These are phyloP conservation scores for Blastocystis sp. DNA, from an alignment of 352 stramenopile genomes.

Conservation along the genomic window DNA sequence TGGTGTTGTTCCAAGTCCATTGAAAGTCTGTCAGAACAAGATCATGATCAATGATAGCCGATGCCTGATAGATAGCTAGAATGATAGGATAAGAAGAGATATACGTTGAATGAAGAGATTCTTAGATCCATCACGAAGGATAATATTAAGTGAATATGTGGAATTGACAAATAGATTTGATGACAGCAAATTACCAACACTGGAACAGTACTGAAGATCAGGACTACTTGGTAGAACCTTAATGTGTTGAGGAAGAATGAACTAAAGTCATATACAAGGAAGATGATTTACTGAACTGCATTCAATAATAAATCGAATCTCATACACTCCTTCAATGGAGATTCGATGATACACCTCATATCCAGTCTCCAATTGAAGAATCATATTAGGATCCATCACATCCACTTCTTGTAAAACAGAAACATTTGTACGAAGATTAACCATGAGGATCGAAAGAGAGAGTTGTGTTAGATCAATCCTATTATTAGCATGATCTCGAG, in stretches of 20 bases:
- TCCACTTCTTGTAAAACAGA: not conserved
- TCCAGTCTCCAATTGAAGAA: no score
- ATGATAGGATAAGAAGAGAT: not conserved
- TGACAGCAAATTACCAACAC: not conserved
- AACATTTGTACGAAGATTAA: not conserved
- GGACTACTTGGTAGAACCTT: not conserved
- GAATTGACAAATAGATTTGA: not conserved
- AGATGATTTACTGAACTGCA: not conserved
- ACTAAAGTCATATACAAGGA: not conserved
- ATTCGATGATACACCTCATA: not conserved
- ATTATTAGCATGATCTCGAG: not conserved
- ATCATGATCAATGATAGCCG: not conserved
- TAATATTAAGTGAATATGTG: not conserved
- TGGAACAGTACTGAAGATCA: not conserved
- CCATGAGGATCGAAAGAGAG: not conserved
- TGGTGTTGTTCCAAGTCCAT: not conserved
- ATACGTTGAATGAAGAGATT: not conserved
- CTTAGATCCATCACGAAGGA: not conserved
- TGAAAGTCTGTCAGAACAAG: not conserved
- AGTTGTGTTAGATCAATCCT: not conserved
- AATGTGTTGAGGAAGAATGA: not conserved
- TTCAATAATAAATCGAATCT: not conserved
- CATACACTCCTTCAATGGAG: not conserved
- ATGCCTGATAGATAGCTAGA: not conserved
- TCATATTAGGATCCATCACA: no score